Evolutionary conservation across 768 basidiomycete species (phyloP).

Genomic region (Russula virescens): DNA sequence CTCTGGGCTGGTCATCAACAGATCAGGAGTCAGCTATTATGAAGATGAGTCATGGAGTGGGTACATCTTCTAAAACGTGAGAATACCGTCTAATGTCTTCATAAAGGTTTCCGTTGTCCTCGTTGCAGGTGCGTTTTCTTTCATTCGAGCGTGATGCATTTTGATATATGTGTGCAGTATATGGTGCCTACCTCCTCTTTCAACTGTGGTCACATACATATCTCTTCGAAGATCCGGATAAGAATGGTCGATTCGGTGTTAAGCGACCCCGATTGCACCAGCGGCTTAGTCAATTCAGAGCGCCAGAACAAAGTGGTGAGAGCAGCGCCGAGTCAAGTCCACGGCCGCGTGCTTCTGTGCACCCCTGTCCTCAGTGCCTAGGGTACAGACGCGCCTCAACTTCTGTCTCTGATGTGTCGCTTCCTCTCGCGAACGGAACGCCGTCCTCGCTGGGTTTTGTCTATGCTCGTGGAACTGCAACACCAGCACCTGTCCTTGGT

Average conservation of each 20-base stretch:
- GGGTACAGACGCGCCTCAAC: neutral
- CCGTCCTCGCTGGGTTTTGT: slow-evolving; percentile 17
- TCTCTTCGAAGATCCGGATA: slow-evolving; percentile 47
- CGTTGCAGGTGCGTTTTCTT: slow-evolving; percentile 49
- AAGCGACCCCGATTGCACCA: slow-evolving; percentile 6
- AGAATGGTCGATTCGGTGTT: slow-evolving; percentile 21
- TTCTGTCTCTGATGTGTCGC: slow-evolving; percentile 20
- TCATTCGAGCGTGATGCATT: neutral
- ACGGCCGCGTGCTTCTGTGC: neutral
- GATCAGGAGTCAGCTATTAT: slow-evolving; percentile 48
- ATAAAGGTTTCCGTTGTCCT: slow-evolving; percentile 67
- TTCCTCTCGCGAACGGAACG: slow-evolving; percentile 4
- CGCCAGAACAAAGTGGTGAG: neutral
- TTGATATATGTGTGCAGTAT: slow-evolving; percentile 43
- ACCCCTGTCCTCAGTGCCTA: neutral
- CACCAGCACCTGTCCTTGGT: slow-evolving; percentile 17
- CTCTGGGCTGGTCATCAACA: slow-evolving; percentile 36
- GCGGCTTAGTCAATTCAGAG: slow-evolving; percentile 8
- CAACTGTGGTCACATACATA: slow-evolving; percentile 74
- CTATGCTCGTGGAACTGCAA: slow-evolving; percentile 13
- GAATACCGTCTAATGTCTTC: neutral
- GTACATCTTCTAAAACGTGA: slow-evolving; percentile 26
- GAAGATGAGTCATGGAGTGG: slow-evolving; percentile 70
- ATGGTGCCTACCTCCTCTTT: slow-evolving; percentile 68
- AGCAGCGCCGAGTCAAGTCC: slow-evolving; percentile 6